Evolutionary conservation across 2,329 filamentous ascomycete genomes (phyloP), one percentile per base, ranked within the genome.

Genomic region (Colletotrichum siamense): DNA sequence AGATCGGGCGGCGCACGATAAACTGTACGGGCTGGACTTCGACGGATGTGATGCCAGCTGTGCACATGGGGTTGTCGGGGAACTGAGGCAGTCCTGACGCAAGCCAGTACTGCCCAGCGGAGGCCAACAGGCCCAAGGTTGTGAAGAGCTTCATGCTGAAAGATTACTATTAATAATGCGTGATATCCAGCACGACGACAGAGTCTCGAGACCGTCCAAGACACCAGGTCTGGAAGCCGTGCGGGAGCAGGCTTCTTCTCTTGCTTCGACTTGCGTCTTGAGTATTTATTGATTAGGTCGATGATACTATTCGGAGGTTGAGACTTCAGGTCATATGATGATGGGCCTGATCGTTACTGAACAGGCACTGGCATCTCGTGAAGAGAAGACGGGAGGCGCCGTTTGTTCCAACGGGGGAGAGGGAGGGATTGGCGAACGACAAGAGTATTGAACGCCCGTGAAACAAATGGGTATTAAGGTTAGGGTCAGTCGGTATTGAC

Each of bases 21-120:
- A 77, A 67, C 67, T 77, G 61, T 15, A 77, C 75, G 61, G 75
- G 75, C 44, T 77, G 75, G 10, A 77, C 72, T 36, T 77, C 75
- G 28, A 77, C 75, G 18, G 72, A 77, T 6, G 75, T 77, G 67
- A 77, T 77, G 30, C 75, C 75, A 12, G 71, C 75, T 36, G 75
- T 62, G 39, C 75, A 77, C 30, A 75, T 62, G 8, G 74, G 74
- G 8, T 74, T 69, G 30, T 76, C 74, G 4, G 74, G 74, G 18
- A 76, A 76, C 49, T 76, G 74, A 39, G 74, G 74, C 64, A 76
- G 64, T 24, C 59, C 74, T 8, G 65, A 34, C 22, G 59, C 71
- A 26, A 39, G 74, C 74, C 74, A 76, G 57, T 65, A 62, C 49
- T 76, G 74, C 32, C 71, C 59, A n/a, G 65, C 74, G 12, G 30